phyloP scores from a whole-genome alignment of 805 yeast species.

The Zygosaccharomyces rouxii region DNA sequence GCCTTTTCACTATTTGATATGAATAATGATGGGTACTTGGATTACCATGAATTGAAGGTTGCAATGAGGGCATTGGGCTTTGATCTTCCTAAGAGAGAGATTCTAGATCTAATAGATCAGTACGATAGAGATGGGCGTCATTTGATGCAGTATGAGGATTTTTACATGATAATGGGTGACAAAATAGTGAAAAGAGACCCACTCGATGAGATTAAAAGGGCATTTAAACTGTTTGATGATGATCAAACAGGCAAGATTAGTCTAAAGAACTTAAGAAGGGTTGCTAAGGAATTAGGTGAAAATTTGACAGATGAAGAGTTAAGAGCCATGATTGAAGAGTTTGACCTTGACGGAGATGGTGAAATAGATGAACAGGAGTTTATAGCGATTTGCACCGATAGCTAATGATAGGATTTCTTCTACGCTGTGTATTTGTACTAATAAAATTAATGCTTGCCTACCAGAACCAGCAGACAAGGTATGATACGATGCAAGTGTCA shows the following conservation, averaged over 20 bases:
- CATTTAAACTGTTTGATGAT: constrained; percentile 84
- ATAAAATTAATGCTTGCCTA: neutral
- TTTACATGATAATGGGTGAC: constrained; percentile 67
- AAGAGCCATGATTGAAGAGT: constrained; percentile 95
- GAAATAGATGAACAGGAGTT: constrained; percentile 90
- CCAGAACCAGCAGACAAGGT: neutral
- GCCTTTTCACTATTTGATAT: constrained; percentile 90
- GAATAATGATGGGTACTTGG: constrained; percentile 85
- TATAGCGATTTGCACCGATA: constrained; percentile 80
- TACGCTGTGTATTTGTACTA: constrained; percentile 3
- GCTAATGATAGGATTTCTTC: constrained; percentile 24
- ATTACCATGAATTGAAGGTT: constrained; percentile 89
- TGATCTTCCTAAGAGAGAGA: constrained; percentile 70
- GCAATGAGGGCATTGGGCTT: constrained; percentile 94
- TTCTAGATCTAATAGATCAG: constrained; percentile 70
- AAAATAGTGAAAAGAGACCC: constrained; percentile 88
- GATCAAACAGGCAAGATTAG: constrained; percentile 84
- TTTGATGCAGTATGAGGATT: constrained; percentile 74
- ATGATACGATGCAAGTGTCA: neutral
- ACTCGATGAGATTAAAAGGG: constrained; percentile 82
- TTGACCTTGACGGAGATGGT: constrained; percentile 94
- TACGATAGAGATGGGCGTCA: constrained; percentile 74
- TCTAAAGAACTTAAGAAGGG: constrained; percentile 75
- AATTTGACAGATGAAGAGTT: constrained; percentile 87
- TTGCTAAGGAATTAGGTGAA: constrained; percentile 91